These are phyloP conservation scores for Ustilago nuda DNA, from an alignment of 1,284 basidiomycete genomes.

Conservation along the genomic window DNA sequence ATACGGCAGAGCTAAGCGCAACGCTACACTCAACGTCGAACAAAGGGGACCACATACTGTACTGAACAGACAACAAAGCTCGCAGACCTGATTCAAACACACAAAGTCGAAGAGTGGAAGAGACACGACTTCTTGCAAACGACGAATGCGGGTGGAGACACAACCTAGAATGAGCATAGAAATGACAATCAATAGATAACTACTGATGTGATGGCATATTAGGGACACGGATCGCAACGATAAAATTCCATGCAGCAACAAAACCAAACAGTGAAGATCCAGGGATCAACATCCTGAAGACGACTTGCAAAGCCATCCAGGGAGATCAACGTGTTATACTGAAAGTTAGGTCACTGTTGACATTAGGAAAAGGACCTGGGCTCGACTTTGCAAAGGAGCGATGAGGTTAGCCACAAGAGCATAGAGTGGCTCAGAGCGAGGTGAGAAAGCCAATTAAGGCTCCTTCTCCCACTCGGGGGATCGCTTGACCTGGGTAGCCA, in stretches of 20 bases:
- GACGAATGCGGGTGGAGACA: conserved; percentile 13
- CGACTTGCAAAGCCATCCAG: conserved; percentile 10
- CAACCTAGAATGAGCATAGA: conserved; percentile 13
- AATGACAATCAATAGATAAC: conserved; percentile 15
- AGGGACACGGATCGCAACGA: conserved; percentile 1
- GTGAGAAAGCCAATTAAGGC: conserved; percentile 18
- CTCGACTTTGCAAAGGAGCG: conserved; percentile 45
- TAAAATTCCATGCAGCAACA: conserved; percentile 9
- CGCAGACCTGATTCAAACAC: neutral
- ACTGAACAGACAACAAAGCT: neutral
- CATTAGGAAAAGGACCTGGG: conserved; percentile 26
- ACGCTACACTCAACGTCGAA: neutral
- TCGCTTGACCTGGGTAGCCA: conserved; percentile 54
- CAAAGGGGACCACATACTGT: neutral
- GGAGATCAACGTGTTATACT: conserved; percentile 26
- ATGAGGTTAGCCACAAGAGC: conserved; percentile 14
- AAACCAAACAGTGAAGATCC: conserved; percentile 4
- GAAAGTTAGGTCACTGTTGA: conserved; percentile 17
- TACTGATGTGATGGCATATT: conserved; percentile 20
- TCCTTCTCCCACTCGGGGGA: conserved; percentile 53
- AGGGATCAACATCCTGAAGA: conserved; percentile 36
- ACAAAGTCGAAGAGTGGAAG: neutral
- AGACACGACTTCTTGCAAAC: conserved; percentile 20
- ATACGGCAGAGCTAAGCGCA: neutral
- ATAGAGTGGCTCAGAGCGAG: conserved; percentile 9